Base-by-base conservation (phyloP, 768 basidiomycete genomes). In the Pleurotus giganteus region DNA sequence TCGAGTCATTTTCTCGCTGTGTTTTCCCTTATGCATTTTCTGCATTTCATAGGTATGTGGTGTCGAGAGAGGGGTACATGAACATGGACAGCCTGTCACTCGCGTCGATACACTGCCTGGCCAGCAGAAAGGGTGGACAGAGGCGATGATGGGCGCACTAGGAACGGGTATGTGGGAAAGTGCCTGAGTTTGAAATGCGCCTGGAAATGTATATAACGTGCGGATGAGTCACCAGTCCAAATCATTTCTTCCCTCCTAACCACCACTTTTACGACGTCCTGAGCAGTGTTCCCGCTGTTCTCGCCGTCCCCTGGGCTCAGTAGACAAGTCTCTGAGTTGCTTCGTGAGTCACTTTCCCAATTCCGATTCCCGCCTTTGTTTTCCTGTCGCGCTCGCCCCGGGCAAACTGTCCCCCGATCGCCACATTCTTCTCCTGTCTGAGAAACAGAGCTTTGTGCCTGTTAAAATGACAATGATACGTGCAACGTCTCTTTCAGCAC, bases 161-260 rank as follows among this genome's bases (percentile, higher is more conserved):
- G 19, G 39, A 47, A 31, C 23, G 46, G n/a, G 43, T 24, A 45
- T 17, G 28, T 28, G 49, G 34, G 49, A 51, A 51, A 34, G 49
- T 51, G 31, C 49, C 49, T 51, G 49, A 51, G 49, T 51, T 51
- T 51, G 21, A 51, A 51, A 36, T 34, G n/a, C 5, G 49, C 31
- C 3, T 29, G 23, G 26, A 51, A 37, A 36, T 26, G 21, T 51
- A 51, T 51, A 51, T 51, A 51, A 51, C 34, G 17, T 36, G 26
- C 17, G 9, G 49, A 51, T 51, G 49, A 51, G 49, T 51, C 49
- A 51, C 19, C 4, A 17, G 15, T 24, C 32, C 49, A 11, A 51
- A 23, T 37, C 31, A 32, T 34, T 37, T 37, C 34, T 51, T 37
- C 24, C 49, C 34, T 24, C 49, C 34, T 26, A 32, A 51, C 49